Percentiles rank a stretch among this genome's conserved stretches.
Conservation (phyloP, 148 eudicot genomes). For the Spergularia marina region DNA sequence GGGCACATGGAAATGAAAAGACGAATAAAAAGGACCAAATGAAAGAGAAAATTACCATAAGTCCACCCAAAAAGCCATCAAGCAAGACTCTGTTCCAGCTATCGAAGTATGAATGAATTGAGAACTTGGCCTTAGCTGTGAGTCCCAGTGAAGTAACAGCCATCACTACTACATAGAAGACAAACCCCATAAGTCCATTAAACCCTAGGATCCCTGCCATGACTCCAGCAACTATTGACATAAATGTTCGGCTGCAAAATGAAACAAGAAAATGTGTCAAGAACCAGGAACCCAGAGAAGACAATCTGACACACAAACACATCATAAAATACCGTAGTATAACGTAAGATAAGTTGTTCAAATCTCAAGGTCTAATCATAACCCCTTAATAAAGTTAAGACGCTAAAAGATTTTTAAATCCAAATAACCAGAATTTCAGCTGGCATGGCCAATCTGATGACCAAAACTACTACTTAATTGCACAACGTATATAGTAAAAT, state of each 20-base stretch:
- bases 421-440: neutral
- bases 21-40: neutral
- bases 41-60: conserved; percentile 55
- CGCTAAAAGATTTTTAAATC: neutral
- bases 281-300: neutral
- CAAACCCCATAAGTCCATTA: conserved; percentile 77
- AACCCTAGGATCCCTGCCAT: conserved; percentile 80
- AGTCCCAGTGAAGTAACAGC: conserved; percentile 82
- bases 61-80: conserved; percentile 93
- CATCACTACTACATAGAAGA: conserved; percentile 82
- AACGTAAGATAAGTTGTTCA: neutral
- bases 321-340: neutral
- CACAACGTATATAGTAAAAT: neutral
- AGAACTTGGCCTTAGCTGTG: conserved; percentile 78
- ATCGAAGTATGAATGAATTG: conserved; percentile 78
- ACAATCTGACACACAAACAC: neutral
- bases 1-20: neutral
- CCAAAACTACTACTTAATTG: neutral
- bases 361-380: neutral
- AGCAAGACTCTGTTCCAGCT: conserved; percentile 77
- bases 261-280: conserved; percentile 12
- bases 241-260: conserved; percentile 85
- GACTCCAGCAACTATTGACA: conserved; percentile 88
- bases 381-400: neutral
- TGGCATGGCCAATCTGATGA: neutral